These are phyloP conservation scores for Corylus americana DNA, from an alignment of 306 rosid species.

Conservation along the genomic window DNA sequence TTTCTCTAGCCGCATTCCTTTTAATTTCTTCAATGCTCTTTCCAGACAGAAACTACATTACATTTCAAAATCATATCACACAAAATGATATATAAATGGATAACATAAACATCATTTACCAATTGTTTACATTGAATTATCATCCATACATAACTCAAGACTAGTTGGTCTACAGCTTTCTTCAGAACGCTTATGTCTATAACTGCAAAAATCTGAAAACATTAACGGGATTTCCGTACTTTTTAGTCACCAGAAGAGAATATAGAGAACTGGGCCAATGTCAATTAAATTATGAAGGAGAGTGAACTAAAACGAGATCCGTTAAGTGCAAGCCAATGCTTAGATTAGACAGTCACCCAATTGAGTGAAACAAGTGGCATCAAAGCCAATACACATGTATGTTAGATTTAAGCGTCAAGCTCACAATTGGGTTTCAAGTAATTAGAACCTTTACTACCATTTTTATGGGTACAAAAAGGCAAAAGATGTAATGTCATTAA, in stretches of 20 bases:
- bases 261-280: too few species aligned
- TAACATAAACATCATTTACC: not conserved
- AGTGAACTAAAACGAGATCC: too few species aligned
- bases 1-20: conserved; percentile 10
- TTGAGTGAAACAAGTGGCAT: not conserved
- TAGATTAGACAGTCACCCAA: too few species aligned
- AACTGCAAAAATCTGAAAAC: too few species aligned
- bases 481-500: not conserved
- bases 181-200: too few species aligned
- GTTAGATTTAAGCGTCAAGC: too few species aligned
- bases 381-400: not conserved
- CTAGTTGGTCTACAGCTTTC: too few species aligned
- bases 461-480: not conserved
- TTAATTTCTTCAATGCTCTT: conserved; percentile 14
- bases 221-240: too few species aligned
- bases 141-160: not conserved
- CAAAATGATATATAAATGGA: not conserved
- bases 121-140: not conserved
- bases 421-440: not conserved
- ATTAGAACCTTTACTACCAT: not conserved
- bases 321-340: too few species aligned
- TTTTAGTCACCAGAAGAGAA: too few species aligned
- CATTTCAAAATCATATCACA: conserved; percentile 2
- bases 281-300: too few species aligned
- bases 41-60: conserved; percentile 13